Base-by-base conservation (phyloP, 108 stramenopile species). In the Parietichytrium sp. region DNA sequence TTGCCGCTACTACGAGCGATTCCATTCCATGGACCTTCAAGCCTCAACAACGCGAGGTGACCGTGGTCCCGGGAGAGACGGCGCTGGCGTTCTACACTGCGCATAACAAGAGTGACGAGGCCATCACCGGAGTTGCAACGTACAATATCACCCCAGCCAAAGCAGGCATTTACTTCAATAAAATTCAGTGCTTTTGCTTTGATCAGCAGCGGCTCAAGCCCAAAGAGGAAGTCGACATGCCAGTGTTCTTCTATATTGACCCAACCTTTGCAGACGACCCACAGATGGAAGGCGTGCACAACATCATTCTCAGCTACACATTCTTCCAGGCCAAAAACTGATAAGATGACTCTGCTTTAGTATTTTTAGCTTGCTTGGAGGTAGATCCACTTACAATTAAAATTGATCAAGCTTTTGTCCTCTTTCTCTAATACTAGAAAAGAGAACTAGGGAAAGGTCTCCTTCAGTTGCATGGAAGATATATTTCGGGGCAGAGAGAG, bases 171-270 rank as follows among this genome's bases (percentile, higher is more conserved):
- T 96, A 99, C 88, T 99, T 99, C 87, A 96, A 97, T 84, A 99
- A 99, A 84, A 98, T 99, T 83, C 97, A 99, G 86, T 99, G 98
- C 80, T 99, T 99, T 89, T 99, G 98, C 86, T 99, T 99, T 84
- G 98, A 99, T 85, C 97, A 99, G 89, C 98, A 99, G 83, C 88
- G 98, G 16, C 83, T 99, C 12, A 79, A 94, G 8, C 94, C 96
- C 3, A 93, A 94, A 6, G 98, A 99, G 86, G 97, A 96, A 47
- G 96, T 98, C 54, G 98, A 99, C 84, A 82, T 82, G 82, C 82
- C 82, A 23, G 61, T 81, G 6, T 97, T 99, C 82, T 99, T 98
- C 90, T 98, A 97, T 83, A 93, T 99, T 79, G 98, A 99, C 89
- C 98, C 98, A 7, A 96, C 97, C 25, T 93, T 97, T 80, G 78